Evolutionary conservation across 257 asterid species (phyloP), one percentile per base, ranked within the genome.

Genomic region (Handroanthus guayacan): DNA sequence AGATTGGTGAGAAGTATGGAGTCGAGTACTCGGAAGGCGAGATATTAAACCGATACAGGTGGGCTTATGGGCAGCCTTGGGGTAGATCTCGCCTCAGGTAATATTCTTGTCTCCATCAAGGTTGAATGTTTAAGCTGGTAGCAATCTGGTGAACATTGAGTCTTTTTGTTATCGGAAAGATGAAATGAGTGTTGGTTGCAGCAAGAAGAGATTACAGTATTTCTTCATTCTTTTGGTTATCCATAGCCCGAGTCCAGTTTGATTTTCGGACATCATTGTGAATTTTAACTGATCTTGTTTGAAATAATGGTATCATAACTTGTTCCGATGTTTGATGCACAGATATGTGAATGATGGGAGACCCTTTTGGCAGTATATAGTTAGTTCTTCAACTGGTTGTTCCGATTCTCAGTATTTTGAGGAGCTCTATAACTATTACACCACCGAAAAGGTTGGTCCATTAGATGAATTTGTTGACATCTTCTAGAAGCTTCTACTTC

Each of bases 31-130:
- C 99, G 3, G 98, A 95, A 85, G 54, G 47, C 31, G 99, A 95
- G 90, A 93, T 95, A 79, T 64, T 95, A 71, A 78, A 82, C 69
- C 82, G 97, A 88, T 95, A 95, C 72, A 82, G 99, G 79, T 74
- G 91, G 90, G 97, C 99, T 79, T 95, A 95, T 67, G 99, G 70
- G 87, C 97, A 93, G 84, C 98, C 98, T 39, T 95, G 99, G 99
- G 92, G 89, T 58, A 84, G 87, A 90, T 95, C 99, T 43, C 92
- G 98, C 72, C 97, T 91, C 82, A 95, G 98, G 99, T 95, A 65
- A 80, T 71, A 64, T 69, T 68, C 82, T 71, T 66, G 16, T 47
- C 67, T 66, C 54, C 45, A 8, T 50, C 43, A 9, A 36, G 10
- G 39, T 36, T 69, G 47, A 39, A 6, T 20, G 48, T 36, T 76